Base-by-base conservation (phyloP, 768 basidiomycete species). In the Termitomyces sp. region DNA sequence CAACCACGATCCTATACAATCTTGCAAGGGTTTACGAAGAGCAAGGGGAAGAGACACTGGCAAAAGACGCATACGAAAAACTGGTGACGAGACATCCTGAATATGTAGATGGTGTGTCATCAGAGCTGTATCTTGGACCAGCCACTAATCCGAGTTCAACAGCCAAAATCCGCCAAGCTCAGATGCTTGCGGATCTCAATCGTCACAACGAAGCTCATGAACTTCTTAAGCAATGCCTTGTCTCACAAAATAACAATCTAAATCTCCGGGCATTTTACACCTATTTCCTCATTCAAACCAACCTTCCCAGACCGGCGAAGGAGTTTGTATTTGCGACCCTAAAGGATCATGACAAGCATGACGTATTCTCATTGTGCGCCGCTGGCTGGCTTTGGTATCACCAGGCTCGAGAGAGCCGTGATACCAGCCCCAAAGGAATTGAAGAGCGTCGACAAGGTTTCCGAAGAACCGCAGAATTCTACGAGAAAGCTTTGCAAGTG, bases 141-240 rank as follows among this genome's bases (percentile, higher is more conserved):
- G 43, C 57, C 12, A 41, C 41, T 19, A 43, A 53, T 42, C 46
- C n/a, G 12, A 17, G 5, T 21, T 32, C n/a, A 51, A 42, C 64
- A 98, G 96, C 95, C 62, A 98, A 98, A 77, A 84, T 96, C 43
- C 88, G 96, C 25, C 89, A 92, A 60, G 92, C 95, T 0, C 83
- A 89, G 17, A 87, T 98, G 81, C 78, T 88, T 0, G 77, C 85
- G 1, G 77, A 78, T 27, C 65, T 87, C 17, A 91, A 89, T 56
- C 84, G 85, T 19, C 78, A 84, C 63, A 86, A 89, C 61, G 89
- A 91, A 2, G 94, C 95, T 0, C 92, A 97, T 68, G 89, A 89
- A 1, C 78, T 95, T 5, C 73, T 98, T 49, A 98, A 98, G 70
- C 92, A 98, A 69, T 85, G 89, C 0, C 82, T 98, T 40, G 79